Conservation (phyloP, 129 eudicot species). For the Tagetes patula region DNA sequence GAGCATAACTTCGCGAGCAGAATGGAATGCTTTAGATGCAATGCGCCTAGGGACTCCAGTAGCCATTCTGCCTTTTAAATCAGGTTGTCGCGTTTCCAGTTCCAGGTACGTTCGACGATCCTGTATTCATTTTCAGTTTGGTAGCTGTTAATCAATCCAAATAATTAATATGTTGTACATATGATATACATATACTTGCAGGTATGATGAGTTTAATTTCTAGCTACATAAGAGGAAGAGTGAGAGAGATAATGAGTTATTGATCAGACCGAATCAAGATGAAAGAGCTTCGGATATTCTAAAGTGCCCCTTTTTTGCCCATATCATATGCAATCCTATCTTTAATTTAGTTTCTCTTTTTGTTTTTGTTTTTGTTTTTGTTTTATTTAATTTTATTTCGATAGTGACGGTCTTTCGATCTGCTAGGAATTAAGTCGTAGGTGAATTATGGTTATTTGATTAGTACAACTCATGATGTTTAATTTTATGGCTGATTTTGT, state of each 20-base stretch:
- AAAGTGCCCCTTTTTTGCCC: slow-evolving; percentile 45
- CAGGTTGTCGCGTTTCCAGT: slow-evolving; percentile 43
- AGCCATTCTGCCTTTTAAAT: slow-evolving; percentile 57
- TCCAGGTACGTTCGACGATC: slow-evolving; percentile 24
- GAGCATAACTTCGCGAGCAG: slow-evolving; percentile 98
- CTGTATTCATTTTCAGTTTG: background rate
- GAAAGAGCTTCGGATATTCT: slow-evolving; percentile 40
- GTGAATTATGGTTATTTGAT: slow-evolving; percentile 46
- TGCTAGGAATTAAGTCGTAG: slow-evolving; percentile 32
- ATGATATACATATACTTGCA: slow-evolving; percentile 36
- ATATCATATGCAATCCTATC: slow-evolving; percentile 38
- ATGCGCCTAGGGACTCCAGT: slow-evolving; percentile 80
- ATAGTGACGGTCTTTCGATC: slow-evolving; percentile 28
- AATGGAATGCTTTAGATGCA: slow-evolving; percentile 96
- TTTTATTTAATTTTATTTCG: slow-evolving; percentile 24
- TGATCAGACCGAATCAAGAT: slow-evolving; percentile 56
- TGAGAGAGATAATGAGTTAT: slow-evolving; percentile 38
- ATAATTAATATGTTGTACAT: background rate
- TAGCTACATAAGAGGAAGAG: slow-evolving; percentile 37
- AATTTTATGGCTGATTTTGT: slow-evolving; percentile 35
- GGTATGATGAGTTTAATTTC: slow-evolving; percentile 33
- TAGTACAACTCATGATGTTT: slow-evolving; percentile 45
- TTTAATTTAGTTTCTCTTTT: slow-evolving; percentile 28
- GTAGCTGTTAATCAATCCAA: slow-evolving; percentile 2
- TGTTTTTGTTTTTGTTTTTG: slow-evolving; percentile 8